Conservation (phyloP, 148 eudicot species). For the Salicornia ramosissima region DNA sequence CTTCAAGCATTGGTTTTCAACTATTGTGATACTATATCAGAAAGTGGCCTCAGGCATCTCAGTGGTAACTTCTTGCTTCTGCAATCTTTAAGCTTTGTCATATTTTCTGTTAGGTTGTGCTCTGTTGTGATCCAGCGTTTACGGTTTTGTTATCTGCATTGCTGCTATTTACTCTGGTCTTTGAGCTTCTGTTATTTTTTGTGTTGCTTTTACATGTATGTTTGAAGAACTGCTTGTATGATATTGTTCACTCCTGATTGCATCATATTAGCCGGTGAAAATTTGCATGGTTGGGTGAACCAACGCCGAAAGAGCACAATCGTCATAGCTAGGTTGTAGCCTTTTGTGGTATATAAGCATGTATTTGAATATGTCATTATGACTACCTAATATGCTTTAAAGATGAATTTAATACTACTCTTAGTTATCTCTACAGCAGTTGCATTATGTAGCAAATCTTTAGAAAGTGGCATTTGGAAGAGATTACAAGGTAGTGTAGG, state of each 20-base stretch:
- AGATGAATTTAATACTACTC: not conserved
- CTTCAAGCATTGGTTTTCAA: conserved; percentile 29
- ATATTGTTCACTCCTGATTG: not conserved
- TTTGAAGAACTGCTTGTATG: not conserved
- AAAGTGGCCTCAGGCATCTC: conserved; percentile 28
- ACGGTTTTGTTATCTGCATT: not conserved
- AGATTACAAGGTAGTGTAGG: not conserved
- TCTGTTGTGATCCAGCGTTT: not conserved
- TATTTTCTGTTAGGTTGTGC: not conserved
- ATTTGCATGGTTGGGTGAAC: not conserved
- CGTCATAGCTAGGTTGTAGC: not conserved
- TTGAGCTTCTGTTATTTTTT: not conserved
- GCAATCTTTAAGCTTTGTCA: not conserved
- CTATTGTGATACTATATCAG: conserved; percentile 31
- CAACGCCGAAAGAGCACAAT: not conserved
- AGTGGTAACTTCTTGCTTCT: conserved; percentile 27
- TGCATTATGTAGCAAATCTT: not conserved
- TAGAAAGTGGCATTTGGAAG: not conserved
- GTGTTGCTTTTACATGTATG: not conserved
- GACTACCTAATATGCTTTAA: not conserved
- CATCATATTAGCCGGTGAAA: not conserved
- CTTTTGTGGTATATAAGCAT: not conserved
- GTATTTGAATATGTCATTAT: not conserved
- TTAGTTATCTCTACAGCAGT: not conserved
- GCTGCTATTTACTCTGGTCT: not conserved